Evolutionary conservation across 352 stramenopile species (phyloP), one percentile per base, ranked within the genome.

Genomic region (Phytophthora palmivora): DNA sequence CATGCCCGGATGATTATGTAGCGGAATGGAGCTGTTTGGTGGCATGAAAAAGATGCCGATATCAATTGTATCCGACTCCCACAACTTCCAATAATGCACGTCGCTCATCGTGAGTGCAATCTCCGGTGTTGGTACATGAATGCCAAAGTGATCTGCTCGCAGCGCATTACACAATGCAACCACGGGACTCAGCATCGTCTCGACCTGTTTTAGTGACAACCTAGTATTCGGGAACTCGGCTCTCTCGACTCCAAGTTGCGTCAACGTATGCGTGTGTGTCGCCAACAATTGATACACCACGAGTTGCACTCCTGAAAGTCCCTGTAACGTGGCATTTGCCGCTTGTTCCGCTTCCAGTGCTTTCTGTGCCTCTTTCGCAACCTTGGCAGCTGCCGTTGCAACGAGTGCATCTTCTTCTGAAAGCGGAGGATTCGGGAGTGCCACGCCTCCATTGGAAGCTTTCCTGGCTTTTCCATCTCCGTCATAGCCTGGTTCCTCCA

Each of bases 21-120:
- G 67, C 2, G 86, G 86, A 36, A 94, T 94, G 36, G 80, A 63
- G 38, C 82, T 75, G 32, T 88, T 83, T 3, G 86, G 86, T 7
- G 86, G 86, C 78, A 94, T 88, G 49, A 94, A 92, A 52, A 94
- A 94, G 37, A 94, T 93, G 21, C 86, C 86, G 57, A 94, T 89
- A 63, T 90, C 84, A 44, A 94, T 92, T 14, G 74, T 88, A 46
- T 94, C 86, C 3, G 78, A 89, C 45, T 94, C 84, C 84, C 82
- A 94, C 3, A 94, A 73, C 63, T 92, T 94, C 81, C 84, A 92
- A 54, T 94, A 94, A 62, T 93, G 85, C 18, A 94, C 82, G 48
- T 92, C 82, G 18, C 61, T 86, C 81, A 92, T 92, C 8, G 79
- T 90, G 33, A 48, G 48, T 18, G 84, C 84, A 62, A 92, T 82